Conservation (phyloP, 768 basidiomycete species). For the Russula compacta region DNA sequence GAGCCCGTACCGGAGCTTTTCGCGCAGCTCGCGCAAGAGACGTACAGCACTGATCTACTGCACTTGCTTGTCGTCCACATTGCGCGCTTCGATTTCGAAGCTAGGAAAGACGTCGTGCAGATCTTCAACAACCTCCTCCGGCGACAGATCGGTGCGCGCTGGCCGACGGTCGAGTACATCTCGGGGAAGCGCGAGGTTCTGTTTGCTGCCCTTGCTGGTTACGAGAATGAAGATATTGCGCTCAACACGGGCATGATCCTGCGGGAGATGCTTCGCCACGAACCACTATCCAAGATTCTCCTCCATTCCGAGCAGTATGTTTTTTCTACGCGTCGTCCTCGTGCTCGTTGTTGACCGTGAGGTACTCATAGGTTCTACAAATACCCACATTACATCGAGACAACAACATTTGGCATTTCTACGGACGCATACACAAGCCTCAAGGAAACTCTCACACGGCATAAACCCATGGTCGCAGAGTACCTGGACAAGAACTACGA, state of each 20-base stretch:
- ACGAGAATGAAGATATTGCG: constrained; percentile 92
- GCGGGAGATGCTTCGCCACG: constrained; percentile 93
- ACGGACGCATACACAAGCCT: constrained; percentile 97
- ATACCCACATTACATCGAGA: constrained; percentile 94
- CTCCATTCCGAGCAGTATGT: constrained; percentile 91
- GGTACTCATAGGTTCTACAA: constrained; percentile 70
- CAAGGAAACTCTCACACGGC: constrained; percentile 93
- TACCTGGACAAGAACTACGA: constrained; percentile 98
- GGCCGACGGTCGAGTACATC: constrained; percentile 96
- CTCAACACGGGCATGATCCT: constrained; percentile 98
- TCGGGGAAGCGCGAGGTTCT: constrained; percentile 64
- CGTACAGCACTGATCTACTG: constrained; percentile 84
- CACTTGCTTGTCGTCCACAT: constrained; percentile 74
- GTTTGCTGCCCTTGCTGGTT: constrained; percentile 83
- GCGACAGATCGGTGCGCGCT: constrained; percentile 87
- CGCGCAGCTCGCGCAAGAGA: constrained; percentile 93
- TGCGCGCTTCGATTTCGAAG: constrained; percentile 88
- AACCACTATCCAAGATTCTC: constrained; percentile 80
- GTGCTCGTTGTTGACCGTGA: not conserved
- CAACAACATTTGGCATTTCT: constrained; percentile 95
- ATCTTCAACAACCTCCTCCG: constrained; percentile 84
- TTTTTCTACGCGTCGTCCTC: not conserved
- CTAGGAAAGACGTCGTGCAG: constrained; percentile 76
- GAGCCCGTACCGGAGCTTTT: constrained; percentile 85
- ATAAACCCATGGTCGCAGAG: constrained; percentile 96